Evolutionary conservation across 768 basidiomycete genomes (phyloP).

Genomic region (Megacollybia marginata): DNA sequence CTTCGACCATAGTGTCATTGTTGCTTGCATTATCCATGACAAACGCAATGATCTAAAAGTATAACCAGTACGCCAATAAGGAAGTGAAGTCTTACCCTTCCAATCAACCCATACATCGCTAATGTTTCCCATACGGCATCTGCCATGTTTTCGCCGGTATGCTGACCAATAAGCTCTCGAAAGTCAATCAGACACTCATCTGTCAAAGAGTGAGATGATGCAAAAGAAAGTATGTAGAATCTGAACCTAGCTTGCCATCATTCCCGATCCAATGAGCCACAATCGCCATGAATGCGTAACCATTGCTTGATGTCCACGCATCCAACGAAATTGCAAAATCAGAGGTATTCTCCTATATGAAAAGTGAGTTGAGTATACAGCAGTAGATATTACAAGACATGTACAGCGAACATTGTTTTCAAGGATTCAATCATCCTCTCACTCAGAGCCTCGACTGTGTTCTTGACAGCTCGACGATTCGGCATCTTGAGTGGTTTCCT

Average conservation of each 20-base stretch:
- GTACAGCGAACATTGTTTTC: too few species aligned
- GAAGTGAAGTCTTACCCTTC: not conserved
- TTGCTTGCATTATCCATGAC: slow-evolving; percentile 14
- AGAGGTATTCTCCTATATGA: too few species aligned
- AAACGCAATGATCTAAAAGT: slow-evolving; percentile 10
- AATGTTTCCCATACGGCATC: slow-evolving; percentile 13
- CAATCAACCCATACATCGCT: slow-evolving; percentile 10
- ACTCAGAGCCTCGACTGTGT: too few species aligned
- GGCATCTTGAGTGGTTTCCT: too few species aligned
- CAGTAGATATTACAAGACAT: too few species aligned
- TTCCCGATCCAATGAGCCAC: slow-evolving; percentile 21
- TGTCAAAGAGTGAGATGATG: slow-evolving; percentile 3
- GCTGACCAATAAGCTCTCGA: slow-evolving; percentile 16
- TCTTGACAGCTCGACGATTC: too few species aligned
- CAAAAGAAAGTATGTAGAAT: not conserved
- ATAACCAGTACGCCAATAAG: not conserved
- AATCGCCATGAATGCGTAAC: slow-evolving; percentile 21
- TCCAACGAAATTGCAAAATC: too few species aligned
- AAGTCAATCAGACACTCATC: slow-evolving; percentile 21
- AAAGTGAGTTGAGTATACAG: too few species aligned
- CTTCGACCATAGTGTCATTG: slow-evolving; percentile 14
- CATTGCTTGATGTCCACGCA: slow-evolving; percentile 23
- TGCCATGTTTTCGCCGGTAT: slow-evolving; percentile 21
- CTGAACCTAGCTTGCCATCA: slow-evolving; percentile 15
- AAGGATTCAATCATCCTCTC: too few species aligned